phyloP scores from a whole-genome alignment of 345 rosid genomes.

The Triadica sebifera region DNA sequence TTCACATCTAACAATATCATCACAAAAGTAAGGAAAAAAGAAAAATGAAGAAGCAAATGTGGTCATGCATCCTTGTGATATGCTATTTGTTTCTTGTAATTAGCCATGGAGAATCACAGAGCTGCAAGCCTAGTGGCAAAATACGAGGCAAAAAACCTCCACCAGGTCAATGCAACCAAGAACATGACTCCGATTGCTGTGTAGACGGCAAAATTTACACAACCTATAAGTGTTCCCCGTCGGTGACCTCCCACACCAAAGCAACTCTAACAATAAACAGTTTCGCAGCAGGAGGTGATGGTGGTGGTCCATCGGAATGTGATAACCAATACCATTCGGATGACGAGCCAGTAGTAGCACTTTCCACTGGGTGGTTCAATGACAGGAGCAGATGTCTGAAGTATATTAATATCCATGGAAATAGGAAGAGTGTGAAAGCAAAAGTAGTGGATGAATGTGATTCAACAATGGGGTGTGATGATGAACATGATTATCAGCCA shows the following conservation, averaged over 20 bases:
- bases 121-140: conserved; percentile 3
- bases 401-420: not conserved
- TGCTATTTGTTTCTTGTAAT: not conserved
- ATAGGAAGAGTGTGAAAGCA: conserved; percentile 11
- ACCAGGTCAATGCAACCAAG: not conserved
- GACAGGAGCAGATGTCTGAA: conserved; percentile 7
- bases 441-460: conserved; percentile 17
- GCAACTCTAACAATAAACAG: not conserved
- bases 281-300: not conserved
- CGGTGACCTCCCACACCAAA: not conserved
- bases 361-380: conserved; percentile 14
- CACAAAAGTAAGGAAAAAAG: too few relatives aligned
- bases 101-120: not conserved
- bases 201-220: not conserved
- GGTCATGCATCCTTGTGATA: not conserved
- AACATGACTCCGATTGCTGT: not conserved
- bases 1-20: too few relatives aligned
- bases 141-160: not conserved
- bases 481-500: conserved; percentile 8
- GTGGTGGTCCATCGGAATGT: not conserved
- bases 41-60: not conserved
- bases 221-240: not conserved
- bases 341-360: conserved; percentile 14
- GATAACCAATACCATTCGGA: not conserved
- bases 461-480: conserved; percentile 8